These are phyloP conservation scores for Pittosporum tobira DNA, from an alignment of 129 eudicot genomes.

Conservation along the genomic window DNA sequence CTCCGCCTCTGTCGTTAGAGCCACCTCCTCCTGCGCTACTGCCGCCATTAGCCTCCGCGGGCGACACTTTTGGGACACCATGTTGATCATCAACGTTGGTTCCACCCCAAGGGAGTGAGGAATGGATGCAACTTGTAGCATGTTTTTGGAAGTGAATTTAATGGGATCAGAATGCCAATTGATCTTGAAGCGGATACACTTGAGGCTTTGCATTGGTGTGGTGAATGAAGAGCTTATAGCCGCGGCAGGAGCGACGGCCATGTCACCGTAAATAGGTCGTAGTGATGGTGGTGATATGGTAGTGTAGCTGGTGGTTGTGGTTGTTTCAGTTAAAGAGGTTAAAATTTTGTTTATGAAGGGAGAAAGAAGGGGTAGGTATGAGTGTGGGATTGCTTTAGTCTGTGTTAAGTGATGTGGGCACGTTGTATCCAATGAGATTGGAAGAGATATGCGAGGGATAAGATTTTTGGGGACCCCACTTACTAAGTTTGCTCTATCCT, in stretches of 20 bases:
- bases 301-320: constrained; percentile 12
- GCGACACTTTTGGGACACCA: constrained; percentile 17
- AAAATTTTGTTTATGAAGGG: neutral
- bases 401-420: constrained; percentile 22
- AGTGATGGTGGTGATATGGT: constrained; percentile 13
- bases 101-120: constrained; percentile 22
- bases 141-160: constrained; percentile 27
- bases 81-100: constrained; percentile 11
- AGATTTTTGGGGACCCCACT: constrained; percentile 14
- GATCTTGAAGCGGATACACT: constrained; percentile 24
- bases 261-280: constrained; percentile 9
- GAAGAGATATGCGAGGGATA: constrained; percentile 23
- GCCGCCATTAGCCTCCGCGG: constrained; percentile 32
- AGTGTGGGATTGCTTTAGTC: neutral
- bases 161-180: constrained; percentile 22
- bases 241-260: constrained; percentile 50
- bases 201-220: constrained; percentile 24
- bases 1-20: constrained; percentile 13
- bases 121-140: constrained; percentile 23
- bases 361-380: neutral
- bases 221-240: constrained; percentile 51
- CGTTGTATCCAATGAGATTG: constrained; percentile 24
- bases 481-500: too few species aligned
- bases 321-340: neutral
- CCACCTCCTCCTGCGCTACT: constrained; percentile 41